Evolutionary conservation across 2,329 filamentous ascomycete species (phyloP).

Genomic region (Trichoderma koningiopsis): DNA sequence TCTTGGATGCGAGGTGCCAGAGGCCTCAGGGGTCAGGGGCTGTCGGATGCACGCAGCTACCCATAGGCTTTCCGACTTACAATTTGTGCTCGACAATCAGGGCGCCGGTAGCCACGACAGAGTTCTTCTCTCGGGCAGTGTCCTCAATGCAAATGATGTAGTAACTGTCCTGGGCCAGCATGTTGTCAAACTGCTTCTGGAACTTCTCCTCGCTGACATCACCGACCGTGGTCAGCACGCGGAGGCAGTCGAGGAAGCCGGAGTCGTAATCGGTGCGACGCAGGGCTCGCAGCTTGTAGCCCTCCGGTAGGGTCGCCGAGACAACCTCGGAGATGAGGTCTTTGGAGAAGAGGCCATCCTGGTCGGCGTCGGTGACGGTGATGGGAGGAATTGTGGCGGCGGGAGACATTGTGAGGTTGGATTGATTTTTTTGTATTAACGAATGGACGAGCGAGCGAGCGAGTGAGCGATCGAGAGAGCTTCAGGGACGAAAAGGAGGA

Average conservation of each 20-base stretch:
- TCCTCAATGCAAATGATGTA: slow-evolving; percentile 87
- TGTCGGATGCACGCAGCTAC: background rate
- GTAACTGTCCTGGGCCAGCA: slow-evolving; percentile 74
- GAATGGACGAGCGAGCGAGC: background rate
- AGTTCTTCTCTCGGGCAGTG: slow-evolving; percentile 52
- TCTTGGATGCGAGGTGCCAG: background rate
- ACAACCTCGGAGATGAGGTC: slow-evolving; percentile 78
- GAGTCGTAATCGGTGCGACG: slow-evolving; percentile 74
- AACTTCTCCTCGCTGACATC: slow-evolving; percentile 78
- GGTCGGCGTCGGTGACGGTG: slow-evolving; percentile 9
- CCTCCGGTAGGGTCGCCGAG: slow-evolving; percentile 69
- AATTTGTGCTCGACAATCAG: slow-evolving; percentile 94
- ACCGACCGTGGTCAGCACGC: slow-evolving; percentile 90
- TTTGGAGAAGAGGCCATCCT: slow-evolving; percentile 71
- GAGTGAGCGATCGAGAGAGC: background rate
- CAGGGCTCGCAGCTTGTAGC: slow-evolving; percentile 82
- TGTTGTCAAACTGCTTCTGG: slow-evolving; percentile 79
- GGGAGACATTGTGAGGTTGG: slow-evolving; percentile 10
- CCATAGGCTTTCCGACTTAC: slow-evolving; percentile 48
- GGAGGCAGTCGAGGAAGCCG: slow-evolving; percentile 88
- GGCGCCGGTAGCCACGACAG: slow-evolving; percentile 87
- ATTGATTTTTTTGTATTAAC: background rate
- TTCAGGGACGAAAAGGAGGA: background rate
- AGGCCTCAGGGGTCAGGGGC: background rate
- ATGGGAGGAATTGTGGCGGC: slow-evolving; percentile 10